Conservation (phyloP, 179 eudicot species). For the Silene vulgaris region DNA sequence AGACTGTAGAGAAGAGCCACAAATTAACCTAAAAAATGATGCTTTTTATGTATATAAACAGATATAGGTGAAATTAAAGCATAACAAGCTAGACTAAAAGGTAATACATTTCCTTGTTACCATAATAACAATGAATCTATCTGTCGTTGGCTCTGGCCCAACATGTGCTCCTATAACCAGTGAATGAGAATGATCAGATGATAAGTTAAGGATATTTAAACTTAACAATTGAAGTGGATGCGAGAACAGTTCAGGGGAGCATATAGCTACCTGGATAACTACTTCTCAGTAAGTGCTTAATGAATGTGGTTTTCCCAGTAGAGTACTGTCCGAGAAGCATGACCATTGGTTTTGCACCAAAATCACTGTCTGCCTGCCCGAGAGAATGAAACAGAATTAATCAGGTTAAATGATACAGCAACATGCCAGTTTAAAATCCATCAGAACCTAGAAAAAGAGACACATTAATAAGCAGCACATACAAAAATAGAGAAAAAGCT, state of each 20-base stretch:
- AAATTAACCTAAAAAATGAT: constrained; percentile 13
- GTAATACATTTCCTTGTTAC: constrained; percentile 33
- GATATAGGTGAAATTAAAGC: constrained; percentile 10
- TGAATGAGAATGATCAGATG: constrained; percentile 15
- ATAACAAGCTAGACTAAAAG: background rate
- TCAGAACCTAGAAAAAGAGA: background rate
- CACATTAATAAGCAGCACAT: background rate
- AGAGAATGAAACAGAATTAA: background rate
- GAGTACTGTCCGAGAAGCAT: constrained; percentile 98
- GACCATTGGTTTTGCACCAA: constrained; percentile 96
- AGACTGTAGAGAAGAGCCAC: constrained; percentile 37
- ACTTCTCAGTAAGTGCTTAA: constrained; percentile 70
- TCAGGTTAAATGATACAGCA: background rate
- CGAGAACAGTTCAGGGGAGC: constrained; percentile 1
- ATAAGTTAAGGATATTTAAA: background rate
- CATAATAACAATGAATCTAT: constrained; percentile 82
- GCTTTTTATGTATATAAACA: background rate
- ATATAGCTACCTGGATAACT: constrained; percentile 68
- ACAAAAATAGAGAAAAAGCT: background rate
- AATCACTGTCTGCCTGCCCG: constrained; percentile 64
- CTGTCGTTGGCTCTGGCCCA: constrained; percentile 99
- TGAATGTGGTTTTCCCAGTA: constrained; percentile 96
- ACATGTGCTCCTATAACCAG: constrained; percentile 75
- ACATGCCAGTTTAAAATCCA: background rate
- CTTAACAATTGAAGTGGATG: background rate